A percentile compares a stretch with the other conserved stretches of the same genome.
phyloP scores from a whole-genome alignment of 805 yeast genomes.

The Metschnikowia gruessii region DNA sequence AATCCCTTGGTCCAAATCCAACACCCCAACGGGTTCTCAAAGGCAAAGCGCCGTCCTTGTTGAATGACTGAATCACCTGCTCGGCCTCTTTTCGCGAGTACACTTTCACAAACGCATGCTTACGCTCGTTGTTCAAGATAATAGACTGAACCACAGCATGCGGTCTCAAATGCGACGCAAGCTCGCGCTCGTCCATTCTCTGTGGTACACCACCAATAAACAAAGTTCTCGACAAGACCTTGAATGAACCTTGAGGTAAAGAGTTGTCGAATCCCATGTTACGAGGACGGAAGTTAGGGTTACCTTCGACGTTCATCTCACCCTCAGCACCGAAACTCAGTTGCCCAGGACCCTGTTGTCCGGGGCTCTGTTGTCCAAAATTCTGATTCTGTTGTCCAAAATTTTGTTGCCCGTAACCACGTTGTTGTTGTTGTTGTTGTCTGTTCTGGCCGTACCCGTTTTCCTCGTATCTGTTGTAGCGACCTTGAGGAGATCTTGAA shows the following conservation, averaged over 20 bases:
- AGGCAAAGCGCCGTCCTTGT: slow-evolving; percentile 58
- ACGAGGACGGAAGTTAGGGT: slow-evolving; percentile 74
- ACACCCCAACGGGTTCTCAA: slow-evolving; percentile 97
- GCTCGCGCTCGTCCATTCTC: slow-evolving; percentile 70
- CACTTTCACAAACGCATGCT: slow-evolving; percentile 94
- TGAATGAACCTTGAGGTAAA: slow-evolving; percentile 74
- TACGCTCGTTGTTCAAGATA: slow-evolving; percentile 81
- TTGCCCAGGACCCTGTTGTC: slow-evolving; percentile 10
- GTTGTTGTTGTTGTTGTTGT: slow-evolving; percentile 21
- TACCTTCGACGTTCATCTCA: slow-evolving; percentile 67
- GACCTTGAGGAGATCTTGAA: slow-evolving; percentile 50
- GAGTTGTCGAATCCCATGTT: slow-evolving; percentile 66
- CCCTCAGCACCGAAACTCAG: slow-evolving; percentile 35
- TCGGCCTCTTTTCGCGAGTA: slow-evolving; percentile 92
- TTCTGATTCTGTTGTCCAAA: not conserved
- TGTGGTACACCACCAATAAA: slow-evolving; percentile 93
- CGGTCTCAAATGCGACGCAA: slow-evolving; percentile 71
- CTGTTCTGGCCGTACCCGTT: slow-evolving; percentile 9
- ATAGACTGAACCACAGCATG: slow-evolving; percentile 91
- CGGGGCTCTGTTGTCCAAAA: no score
- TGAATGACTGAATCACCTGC: slow-evolving; percentile 67
- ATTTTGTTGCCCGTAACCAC: slow-evolving; percentile 13
- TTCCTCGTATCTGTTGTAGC: slow-evolving; percentile 16
- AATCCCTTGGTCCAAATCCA: slow-evolving; percentile 98
- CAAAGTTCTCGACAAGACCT: slow-evolving; percentile 84